Base-by-base conservation (phyloP, 352 stramenopile genomes). In the Nothophytophthora sp. region DNA sequence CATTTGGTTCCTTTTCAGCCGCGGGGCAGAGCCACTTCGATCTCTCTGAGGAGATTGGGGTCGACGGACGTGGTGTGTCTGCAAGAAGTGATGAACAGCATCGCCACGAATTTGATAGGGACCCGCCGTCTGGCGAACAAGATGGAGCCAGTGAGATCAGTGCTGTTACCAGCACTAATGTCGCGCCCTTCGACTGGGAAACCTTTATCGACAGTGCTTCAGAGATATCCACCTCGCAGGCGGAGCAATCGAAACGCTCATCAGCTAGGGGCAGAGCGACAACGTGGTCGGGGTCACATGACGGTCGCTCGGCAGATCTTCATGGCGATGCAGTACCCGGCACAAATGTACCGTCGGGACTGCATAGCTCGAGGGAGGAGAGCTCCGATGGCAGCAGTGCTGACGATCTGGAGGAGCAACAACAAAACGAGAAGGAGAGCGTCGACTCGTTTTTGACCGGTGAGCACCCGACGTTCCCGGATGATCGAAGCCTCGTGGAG, bases 141-240 rank as follows among this genome's bases (percentile, higher is more conserved):
- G 23, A 41, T n/a, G 9, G 28, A 30, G 27, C 18, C 12, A 44
- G 55, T 13, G 43, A 64, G 32, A 48, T 46, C 50, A 60, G 27
- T 37, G 36, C 30, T 23, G 19, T 39, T 12, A 60, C 41, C 28
- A 59, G 27, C 39, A 24, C 50, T 40, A 55, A 55, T 16, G 39
- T 52, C 8, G 52, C 63, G 29, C 63, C 38, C 34, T 81, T 87
- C 19, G 75, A 87, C 55, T 87, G 76, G 76, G 73, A 87, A 30
- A 73, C 68, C 15, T 87, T 87, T 63, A 72, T 87, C n/a, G 67
- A 78, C 28, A 86, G 63, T 24, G 48, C 63, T n/a, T 80, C 70
- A 1, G 70, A 79, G 10, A 55, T 65, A 33, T 76, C 67, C 11
- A 44, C 41, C 3, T 29, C 63, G 2, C 43, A 63, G 37, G 50